Percentiles rank a stretch among this genome's conserved stretches.
These are phyloP conservation scores for Ogataea paraovalis DNA, from an alignment of 805 yeast species.

Conservation along the genomic window DNA sequence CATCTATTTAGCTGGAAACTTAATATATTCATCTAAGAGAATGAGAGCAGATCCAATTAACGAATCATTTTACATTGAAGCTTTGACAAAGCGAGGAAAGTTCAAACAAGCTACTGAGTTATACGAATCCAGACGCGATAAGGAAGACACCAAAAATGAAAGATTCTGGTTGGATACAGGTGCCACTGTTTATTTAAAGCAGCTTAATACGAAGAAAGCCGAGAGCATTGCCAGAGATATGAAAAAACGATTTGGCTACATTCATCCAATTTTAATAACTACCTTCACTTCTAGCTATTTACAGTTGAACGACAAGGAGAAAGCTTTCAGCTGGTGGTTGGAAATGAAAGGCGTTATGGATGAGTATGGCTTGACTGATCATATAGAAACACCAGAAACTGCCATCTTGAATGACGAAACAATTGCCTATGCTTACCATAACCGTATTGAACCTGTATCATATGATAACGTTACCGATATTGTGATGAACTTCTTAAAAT, in stretches of 20 bases:
- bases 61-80: conserved; percentile 46
- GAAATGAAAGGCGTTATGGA: conserved; percentile 24
- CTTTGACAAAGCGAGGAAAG: conserved; percentile 34
- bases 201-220: conserved; percentile 34
- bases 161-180: conserved; percentile 55
- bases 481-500: conserved; percentile 19
- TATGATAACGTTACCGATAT: conserved; percentile 24
- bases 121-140: conserved; percentile 32
- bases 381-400: conserved; percentile 17
- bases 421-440: conserved; percentile 25
- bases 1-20: conserved; percentile 37
- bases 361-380: conserved; percentile 21
- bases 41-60: conserved; percentile 47
- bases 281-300: conserved; percentile 34
- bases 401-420: conserved; percentile 19
- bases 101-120: conserved; percentile 35
- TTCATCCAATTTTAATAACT: conserved; percentile 35
- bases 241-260: conserved; percentile 28
- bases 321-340: conserved; percentile 33
- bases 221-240: conserved; percentile 31
- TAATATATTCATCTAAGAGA: conserved; percentile 39
- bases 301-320: conserved; percentile 19
- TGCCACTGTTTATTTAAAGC: conserved; percentile 35
- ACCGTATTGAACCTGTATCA: conserved; percentile 26
- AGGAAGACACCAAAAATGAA: conserved; percentile 32